Evolutionary conservation across 176 grass and related monocot genomes (phyloP).

Genomic region (Canna indica): DNA sequence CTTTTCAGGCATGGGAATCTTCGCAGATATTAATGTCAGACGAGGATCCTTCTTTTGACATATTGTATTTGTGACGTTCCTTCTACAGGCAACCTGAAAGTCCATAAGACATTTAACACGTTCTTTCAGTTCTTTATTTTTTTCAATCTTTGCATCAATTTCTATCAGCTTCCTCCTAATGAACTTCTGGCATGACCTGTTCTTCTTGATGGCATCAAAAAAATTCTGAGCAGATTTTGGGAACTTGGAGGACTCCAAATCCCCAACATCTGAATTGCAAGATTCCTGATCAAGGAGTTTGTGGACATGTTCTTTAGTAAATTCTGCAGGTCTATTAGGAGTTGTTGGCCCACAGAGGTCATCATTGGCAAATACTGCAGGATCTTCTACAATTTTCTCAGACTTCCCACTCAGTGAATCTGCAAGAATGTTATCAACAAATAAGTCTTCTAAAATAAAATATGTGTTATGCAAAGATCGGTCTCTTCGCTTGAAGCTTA

Average conservation of each 20-base stretch:
- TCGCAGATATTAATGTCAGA: conserved; percentile 52
- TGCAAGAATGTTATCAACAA: background rate
- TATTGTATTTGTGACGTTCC: conserved; percentile 34
- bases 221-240: conserved; percentile 59
- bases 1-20: conserved; percentile 16
- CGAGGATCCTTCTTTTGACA: conserved; percentile 79
- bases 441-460: background rate
- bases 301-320: background rate
- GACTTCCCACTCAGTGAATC: conserved; percentile 2
- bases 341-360: background rate
- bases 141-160: conserved; percentile 76
- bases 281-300: conserved; percentile 1
- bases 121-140: conserved; percentile 72
- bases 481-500: no score
- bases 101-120: conserved; percentile 80
- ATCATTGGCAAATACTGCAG: background rate
- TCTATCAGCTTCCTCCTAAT: conserved; percentile 80
- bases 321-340: background rate
- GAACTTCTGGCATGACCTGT: conserved; percentile 77
- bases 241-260: conserved; percentile 24
- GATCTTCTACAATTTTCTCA: conserved; percentile 3
- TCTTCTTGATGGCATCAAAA: conserved; percentile 77
- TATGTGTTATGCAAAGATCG: no score
- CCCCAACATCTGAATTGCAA: conserved; percentile 8
- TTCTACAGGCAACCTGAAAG: conserved; percentile 68